These are phyloP conservation scores for Amanita rimosa DNA, from an alignment of 768 basidiomycete genomes.

Conservation along the genomic window DNA sequence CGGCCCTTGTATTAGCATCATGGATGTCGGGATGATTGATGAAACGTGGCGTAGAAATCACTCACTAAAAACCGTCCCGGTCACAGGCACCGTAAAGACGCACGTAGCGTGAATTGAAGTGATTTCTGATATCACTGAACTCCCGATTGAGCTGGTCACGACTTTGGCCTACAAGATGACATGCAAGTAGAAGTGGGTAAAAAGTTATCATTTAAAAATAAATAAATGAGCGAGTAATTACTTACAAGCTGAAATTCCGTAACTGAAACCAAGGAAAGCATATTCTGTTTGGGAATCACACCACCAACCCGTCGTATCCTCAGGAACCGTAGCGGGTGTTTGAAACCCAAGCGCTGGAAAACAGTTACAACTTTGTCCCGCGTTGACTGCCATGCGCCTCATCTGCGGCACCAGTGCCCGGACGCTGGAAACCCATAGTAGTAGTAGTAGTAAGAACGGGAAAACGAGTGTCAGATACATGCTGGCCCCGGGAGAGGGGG, in stretches of 20 bases:
- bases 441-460: no score
- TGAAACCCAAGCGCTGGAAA: constrained; percentile 28
- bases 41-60: background rate
- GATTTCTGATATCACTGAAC: constrained; percentile 39
- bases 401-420: no score
- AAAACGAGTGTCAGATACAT: no score
- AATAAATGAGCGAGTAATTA: no score
- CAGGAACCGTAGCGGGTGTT: constrained; percentile 33
- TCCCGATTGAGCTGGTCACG: constrained; percentile 27
- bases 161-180: constrained; percentile 33
- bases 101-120: constrained; percentile 45
- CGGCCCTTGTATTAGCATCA: background rate
- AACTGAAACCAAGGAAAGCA: constrained; percentile 57
- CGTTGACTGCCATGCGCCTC: no score
- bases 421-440: no score
- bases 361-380: constrained; percentile 7
- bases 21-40: no score
- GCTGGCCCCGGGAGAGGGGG: no score
- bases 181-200: no score
- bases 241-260: constrained; percentile 47
- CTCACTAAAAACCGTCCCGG: constrained; percentile 23
- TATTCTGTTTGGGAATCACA: constrained; percentile 45
- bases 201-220: no score
- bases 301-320: constrained; percentile 32
- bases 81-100: constrained; percentile 29